These are phyloP conservation scores for Mytilinidion resinicola DNA, from an alignment of 495 filamentous ascomycete genomes.

Conservation along the genomic window DNA sequence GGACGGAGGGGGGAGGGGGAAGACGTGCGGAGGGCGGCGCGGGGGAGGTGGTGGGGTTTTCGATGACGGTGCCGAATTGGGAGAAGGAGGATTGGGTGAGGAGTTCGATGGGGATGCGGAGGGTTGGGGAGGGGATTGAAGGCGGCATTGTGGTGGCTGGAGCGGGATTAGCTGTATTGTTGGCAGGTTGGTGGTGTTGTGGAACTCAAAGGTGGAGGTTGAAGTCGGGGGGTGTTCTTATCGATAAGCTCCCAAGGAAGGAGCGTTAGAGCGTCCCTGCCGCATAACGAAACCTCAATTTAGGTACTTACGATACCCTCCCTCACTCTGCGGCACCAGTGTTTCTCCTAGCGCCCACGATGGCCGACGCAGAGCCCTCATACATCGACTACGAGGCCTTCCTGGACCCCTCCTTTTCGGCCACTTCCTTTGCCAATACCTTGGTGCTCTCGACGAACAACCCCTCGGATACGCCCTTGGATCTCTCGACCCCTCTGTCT, in stretches of 20 bases:
- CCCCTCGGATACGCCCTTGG: conserved; percentile 78
- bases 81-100: conserved; percentile 63
- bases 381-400: conserved; percentile 98
- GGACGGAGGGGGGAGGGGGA: conserved; percentile 31
- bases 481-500: conserved; percentile 89
- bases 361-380: conserved; percentile 55
- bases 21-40: conserved; percentile 28
- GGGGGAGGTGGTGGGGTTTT: conserved; percentile 54
- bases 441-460: conserved; percentile 89
- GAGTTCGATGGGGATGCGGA: conserved; percentile 39
- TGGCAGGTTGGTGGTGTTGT: neutral
- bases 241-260: conserved; percentile 10
- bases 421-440: conserved; percentile 76
- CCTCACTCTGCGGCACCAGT: neutral
- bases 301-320: neutral
- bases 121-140: conserved; percentile 24
- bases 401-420: conserved; percentile 73
- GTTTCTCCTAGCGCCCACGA: conserved; percentile 11
- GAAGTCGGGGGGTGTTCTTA: neutral
- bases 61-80: conserved; percentile 76
- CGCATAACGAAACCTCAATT: conserved; percentile 1
- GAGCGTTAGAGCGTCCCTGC: too few species aligned
- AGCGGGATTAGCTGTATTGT: neutral
- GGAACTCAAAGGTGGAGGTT: too few species aligned
- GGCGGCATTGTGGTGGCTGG: conserved; percentile 22